phyloP scores from a whole-genome alignment of 108 stramenopile species.

The Nitzschia palea region DNA sequence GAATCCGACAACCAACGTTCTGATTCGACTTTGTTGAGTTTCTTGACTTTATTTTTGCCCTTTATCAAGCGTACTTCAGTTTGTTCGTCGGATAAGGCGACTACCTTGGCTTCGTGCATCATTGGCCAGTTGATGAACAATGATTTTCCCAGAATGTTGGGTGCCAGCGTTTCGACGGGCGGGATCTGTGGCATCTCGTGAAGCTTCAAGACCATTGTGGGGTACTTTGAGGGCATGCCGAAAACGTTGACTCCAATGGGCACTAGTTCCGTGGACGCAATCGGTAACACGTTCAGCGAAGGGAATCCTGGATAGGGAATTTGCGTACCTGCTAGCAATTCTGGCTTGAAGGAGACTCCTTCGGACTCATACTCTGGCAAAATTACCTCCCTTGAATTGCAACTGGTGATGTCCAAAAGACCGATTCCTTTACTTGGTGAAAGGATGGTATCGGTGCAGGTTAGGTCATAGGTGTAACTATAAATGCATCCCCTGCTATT shows the following conservation, averaged over 20 bases:
- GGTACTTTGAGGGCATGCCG: constrained; percentile 88
- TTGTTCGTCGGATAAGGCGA: constrained; percentile 78
- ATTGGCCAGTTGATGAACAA: constrained; percentile 97
- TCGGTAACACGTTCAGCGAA: constrained; percentile 87
- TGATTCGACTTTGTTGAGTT: constrained; percentile 40
- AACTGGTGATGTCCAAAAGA: constrained; percentile 75
- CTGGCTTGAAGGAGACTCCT: constrained; percentile 74
- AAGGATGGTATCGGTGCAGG: constrained; percentile 71
- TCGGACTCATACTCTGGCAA: constrained; percentile 62
- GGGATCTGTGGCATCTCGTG: constrained; percentile 72
- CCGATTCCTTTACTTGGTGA: constrained; percentile 85
- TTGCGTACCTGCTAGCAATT: constrained; percentile 77
- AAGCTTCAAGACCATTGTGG: constrained; percentile 79
- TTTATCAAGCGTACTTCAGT: constrained; percentile 67
- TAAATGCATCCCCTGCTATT: constrained; percentile 80
- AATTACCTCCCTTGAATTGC: constrained; percentile 67
- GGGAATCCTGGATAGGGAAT: constrained; percentile 94
- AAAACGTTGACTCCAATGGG: constrained; percentile 83
- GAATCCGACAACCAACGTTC: constrained; percentile 76
- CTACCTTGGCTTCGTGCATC: constrained; percentile 96
- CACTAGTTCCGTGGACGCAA: constrained; percentile 58
- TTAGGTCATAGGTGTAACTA: constrained; percentile 77
- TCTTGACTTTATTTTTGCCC: constrained; percentile 48
- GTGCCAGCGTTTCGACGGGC: constrained; percentile 62
- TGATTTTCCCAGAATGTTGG: constrained; percentile 75